Base-by-base conservation (phyloP, 345 rosid genomes). In the Orychophragmus violaceus region DNA sequence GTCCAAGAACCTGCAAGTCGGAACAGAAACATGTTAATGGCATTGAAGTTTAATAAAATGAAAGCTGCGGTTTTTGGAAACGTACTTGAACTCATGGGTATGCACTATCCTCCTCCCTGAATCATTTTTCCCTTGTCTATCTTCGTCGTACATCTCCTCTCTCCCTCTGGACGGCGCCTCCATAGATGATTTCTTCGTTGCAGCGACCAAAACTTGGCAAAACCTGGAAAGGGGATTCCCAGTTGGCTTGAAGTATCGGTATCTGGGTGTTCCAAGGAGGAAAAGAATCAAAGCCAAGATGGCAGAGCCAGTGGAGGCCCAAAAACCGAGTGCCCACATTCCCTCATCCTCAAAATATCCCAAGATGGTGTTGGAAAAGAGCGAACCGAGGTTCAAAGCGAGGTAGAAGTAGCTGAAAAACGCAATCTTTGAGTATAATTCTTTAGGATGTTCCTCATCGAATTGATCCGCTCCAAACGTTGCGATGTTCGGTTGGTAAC, bases 351-450 rank as follows among this genome's bases (percentile, higher is more conserved):
- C 98, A 12, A 89, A 85, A 74, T 95, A 95, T 4, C 96, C 87
- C 53, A 95, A 65, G 49, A 95, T 77, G 4, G 99, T 95, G 79
- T 95, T 95, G 14, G 99, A 95, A 76, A 95, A 89, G 77, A 95
- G 96, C 22, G 96, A 89, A 0, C 99, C 99, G 11, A 95, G 82
- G 87, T 95, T 95, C 64, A 91, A 36, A 44, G 97, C 87, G 2
- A 95, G 80, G 87, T 95, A 95, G 72, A 95, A 95, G 89, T 91
- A 95, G 85, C 99, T 91, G 61, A 95, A 95, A 59, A 95, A 91
- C 14, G 97, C 83, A 11, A 91, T 87, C 72, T 95, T 95, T 16
- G 96, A 86, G 65, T 75, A 82, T 0, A 85, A 91, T 85, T 91
- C 99, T 72, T 75, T 82, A 5, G 90, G 82, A 74, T 95, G 88